These are phyloP conservation scores for Aureobasidium sp. DNA, from an alignment of 2,329 filamentous ascomycete species.

Conservation along the genomic window DNA sequence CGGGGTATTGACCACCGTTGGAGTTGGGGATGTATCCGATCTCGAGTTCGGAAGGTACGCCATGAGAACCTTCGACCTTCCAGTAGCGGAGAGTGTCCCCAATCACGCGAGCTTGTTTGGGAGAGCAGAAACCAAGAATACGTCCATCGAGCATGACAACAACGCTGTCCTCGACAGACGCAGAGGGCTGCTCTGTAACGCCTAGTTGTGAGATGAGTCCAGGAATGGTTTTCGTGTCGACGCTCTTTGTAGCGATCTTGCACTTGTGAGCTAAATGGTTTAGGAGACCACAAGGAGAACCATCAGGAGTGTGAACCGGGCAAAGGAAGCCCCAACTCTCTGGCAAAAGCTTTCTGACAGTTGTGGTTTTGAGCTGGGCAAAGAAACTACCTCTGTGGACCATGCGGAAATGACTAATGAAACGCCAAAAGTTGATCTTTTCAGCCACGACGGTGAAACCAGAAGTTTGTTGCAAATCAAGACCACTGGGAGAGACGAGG, in stretches of 20 bases:
- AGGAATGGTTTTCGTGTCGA: slow-evolving; percentile 70
- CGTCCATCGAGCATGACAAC: slow-evolving; percentile 85
- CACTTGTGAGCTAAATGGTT: slow-evolving; percentile 97
- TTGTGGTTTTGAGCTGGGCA: slow-evolving; percentile 92
- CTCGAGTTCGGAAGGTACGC: slow-evolving; percentile 76
- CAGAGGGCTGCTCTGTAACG: slow-evolving; percentile 66
- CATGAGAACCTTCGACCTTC: slow-evolving; percentile 84
- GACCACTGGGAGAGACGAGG: slow-evolving; percentile 77
- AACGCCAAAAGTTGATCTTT: slow-evolving; percentile 97
- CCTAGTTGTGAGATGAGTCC: slow-evolving; percentile 72
- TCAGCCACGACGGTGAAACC: slow-evolving; percentile 96
- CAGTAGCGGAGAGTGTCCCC: slow-evolving; percentile 84
- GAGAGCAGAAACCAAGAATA: slow-evolving; percentile 84
- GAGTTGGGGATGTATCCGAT: slow-evolving; percentile 87
- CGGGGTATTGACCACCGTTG: slow-evolving; percentile 88
- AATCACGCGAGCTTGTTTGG: slow-evolving; percentile 72
- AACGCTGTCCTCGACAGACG: slow-evolving; percentile 74
- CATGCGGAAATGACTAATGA: slow-evolving; percentile 99
- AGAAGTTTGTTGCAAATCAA: slow-evolving; percentile 89
- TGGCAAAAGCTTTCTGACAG: slow-evolving; percentile 87
- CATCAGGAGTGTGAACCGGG: slow-evolving; percentile 95
- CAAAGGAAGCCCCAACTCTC: slow-evolving; percentile 98
- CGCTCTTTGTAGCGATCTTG: slow-evolving; percentile 68
- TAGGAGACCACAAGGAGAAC: slow-evolving; percentile 84
- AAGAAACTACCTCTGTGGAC: slow-evolving; percentile 99